Base-by-base conservation (phyloP, 129 eudicot genomes). In the Pittosporum tobira region DNA sequence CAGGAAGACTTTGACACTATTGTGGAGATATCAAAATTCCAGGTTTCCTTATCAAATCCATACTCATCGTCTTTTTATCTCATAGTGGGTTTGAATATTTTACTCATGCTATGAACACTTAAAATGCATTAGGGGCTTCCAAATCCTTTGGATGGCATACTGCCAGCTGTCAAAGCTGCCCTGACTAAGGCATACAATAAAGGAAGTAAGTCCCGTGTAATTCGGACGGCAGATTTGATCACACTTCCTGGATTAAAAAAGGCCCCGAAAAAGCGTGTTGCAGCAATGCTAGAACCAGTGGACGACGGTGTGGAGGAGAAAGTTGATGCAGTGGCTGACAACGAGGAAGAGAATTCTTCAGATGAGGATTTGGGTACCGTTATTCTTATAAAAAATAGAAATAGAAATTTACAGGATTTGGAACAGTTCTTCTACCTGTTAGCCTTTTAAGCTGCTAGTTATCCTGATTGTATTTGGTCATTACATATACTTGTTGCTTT, bases 201-300 rank as follows among this genome's bases (percentile, higher is more conserved):
- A 81, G 99, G 99, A 59, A 84, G 99, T 77, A 84, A 73, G 48
- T 74, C 84, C 43, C 96, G 99, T 29, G 88, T 83, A 50, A 69
- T 93, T 59, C 77, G 91, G 21, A 52, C 94, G 14, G 96, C 99
- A 26, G 99, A 93, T 63, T 57, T 93, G 72, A 81, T 93, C 56
- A 87, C 77, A 10, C 96, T 93, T 71, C 96, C 96, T 48, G 99
- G 99, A 47, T 46, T 93, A 2, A 93, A 84, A 50, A 93, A 87
- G 74, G 91, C 88, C 51, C 99, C 94, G 2, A 93, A 93, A 75
- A 93, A 93, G 77, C 77, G 99, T 44, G 70, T 87, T 30, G 84
- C 81, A 11, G 99, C 99, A 19, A 87, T 93, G 88, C 78, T 93
- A 6, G 99, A 91, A 73, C 94, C 98, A 3, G 71, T 68, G 8